Base-by-base conservation (phyloP, 768 basidiomycete species). In the Ramaria sp. region DNA sequence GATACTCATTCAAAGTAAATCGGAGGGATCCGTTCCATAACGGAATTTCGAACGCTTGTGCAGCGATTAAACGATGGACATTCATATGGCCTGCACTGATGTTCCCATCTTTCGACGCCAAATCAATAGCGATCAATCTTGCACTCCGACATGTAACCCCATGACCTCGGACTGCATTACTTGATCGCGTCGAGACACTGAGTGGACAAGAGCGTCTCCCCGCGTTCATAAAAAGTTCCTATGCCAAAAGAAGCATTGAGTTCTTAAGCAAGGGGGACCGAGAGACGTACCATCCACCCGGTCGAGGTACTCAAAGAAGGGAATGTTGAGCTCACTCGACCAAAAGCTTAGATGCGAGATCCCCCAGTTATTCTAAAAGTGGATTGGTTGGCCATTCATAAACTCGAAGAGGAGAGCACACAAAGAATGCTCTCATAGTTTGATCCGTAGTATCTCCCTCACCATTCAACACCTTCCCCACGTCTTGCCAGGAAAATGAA, bases 161-260 rank as follows among this genome's bases (percentile, higher is more conserved):
- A 52, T 52, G 30, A 42, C 51, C 25, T 32, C 25, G 37, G 43
- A 52, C 25, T 52, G 51, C 20, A 52, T 24, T 28, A 52, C 51
- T 42, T 52, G 38, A 27, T 52, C 38, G n/a, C 44, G 20, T 43
- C 70, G 57, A 69, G 69, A n/a, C n/a, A n/a, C n/a, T 13, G 67
- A 66, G 44, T 70, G 70, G 3, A 71, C 67, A 18, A 67, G 68
- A 12, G 70, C 68, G 43, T 71, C 70, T 37, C 70, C 70, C 70
- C 57, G 25, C 57, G 54, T 39, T 71, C 72, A 59, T 72, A 73
- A 61, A 71, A 72, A 64, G 73, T 73, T 15, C 69, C 51, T 52
- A 15, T 10, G 28, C 0, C 1, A 1, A 10, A 43, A 27, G 8
- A 25, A 41, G 16, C 5, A 6, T 8, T n/a, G 18, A 41, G 39